Evolutionary conservation across 1,284 basidiomycete species (phyloP).

Genomic region (Mrakiaceae sp.): DNA sequence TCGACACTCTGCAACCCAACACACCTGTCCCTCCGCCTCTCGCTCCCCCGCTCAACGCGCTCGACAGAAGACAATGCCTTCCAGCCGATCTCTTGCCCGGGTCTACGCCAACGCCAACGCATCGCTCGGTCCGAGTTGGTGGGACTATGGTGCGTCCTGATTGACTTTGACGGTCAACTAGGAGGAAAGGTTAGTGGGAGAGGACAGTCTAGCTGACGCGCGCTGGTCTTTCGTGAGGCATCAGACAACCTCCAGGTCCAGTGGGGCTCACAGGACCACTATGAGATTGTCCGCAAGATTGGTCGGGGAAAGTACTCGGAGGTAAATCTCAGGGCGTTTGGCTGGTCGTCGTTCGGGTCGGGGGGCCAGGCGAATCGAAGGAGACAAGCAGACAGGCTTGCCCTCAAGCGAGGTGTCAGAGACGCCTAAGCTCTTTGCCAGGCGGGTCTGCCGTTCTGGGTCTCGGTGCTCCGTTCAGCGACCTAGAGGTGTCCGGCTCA

Average conservation of each 20-base stretch:
- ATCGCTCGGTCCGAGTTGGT: conserved; percentile 45
- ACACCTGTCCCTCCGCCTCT: too few relatives aligned
- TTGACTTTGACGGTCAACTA: neutral
- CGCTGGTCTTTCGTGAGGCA: neutral
- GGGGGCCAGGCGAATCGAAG: too few relatives aligned
- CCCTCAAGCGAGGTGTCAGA: too few relatives aligned
- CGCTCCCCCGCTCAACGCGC: too few relatives aligned
- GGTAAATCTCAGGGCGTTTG: neutral
- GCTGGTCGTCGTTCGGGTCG: too few relatives aligned
- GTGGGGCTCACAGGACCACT: conserved; percentile 94
- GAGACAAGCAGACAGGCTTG: too few relatives aligned
- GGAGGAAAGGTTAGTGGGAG: neutral
- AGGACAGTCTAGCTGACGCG: neutral
- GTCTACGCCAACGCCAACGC: conserved; percentile 51
- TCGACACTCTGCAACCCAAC: too few relatives aligned
- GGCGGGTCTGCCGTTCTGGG: neutral
- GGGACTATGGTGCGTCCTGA: conserved; percentile 45
- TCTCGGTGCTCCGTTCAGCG: conserved; percentile 36
- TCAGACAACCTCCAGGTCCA: conserved; percentile 82
- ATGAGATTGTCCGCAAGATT: conserved; percentile 86
- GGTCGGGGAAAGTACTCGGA: conserved; percentile 18
- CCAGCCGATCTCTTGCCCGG: conserved; percentile 24
- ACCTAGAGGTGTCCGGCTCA: conserved; percentile 91
- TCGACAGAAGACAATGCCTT: too few relatives aligned
- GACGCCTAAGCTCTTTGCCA: too few relatives aligned